Base-by-base conservation (phyloP, 2,329 filamentous ascomycete genomes). In the Penicillium nordicum region DNA sequence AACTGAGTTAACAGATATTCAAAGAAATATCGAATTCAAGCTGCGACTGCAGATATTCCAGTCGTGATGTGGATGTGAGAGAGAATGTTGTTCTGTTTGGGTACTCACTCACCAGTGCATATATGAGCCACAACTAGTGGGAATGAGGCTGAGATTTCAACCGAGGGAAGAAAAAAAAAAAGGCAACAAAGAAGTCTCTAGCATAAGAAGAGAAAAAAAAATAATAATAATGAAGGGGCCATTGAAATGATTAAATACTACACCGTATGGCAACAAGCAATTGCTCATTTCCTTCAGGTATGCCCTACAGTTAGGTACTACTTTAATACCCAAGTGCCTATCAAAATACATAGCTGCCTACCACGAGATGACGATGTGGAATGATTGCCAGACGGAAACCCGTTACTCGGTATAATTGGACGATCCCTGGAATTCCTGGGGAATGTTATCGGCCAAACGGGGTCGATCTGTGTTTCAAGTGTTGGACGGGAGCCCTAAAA, bases 391-490 rank as follows among this genome's bases (percentile, higher is more conserved):
- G 44, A 47, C 57, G 34, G 49, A 52, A 62, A 56, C 60, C 60
- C 46, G 40, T 55, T 53, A 42, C 30, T 45, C 27, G 34, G 53
- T 59, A 27, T 57, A 32, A 65, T 66, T 65, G 63, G 63, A 37
- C 59, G 63, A 65, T 65, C 59, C 56, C 42, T 52, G 32, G 49
- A 47, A 57, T 62, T 60, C 50, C 63, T 61, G 63, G 63, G 63
- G 63, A 65, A 66, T 65, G 59, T 43, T 58, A 66, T 64, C 63
- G 57, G 50, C 59, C 56, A 63, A 62, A 60, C 55, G 43, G 62
- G 59, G 59, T 45, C 52, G 62, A 65, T 64, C 61, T 60, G 37
- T 61, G 63, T 66, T 64, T 66, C 63, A 64, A 58, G 60, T 37
- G 60, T 53, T 50, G 49, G 57, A 58, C 56, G 48, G 46, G 49